phyloP scores from a whole-genome alignment of 164 flowering plant genomes.

The Macadamia tetraphylla region DNA sequence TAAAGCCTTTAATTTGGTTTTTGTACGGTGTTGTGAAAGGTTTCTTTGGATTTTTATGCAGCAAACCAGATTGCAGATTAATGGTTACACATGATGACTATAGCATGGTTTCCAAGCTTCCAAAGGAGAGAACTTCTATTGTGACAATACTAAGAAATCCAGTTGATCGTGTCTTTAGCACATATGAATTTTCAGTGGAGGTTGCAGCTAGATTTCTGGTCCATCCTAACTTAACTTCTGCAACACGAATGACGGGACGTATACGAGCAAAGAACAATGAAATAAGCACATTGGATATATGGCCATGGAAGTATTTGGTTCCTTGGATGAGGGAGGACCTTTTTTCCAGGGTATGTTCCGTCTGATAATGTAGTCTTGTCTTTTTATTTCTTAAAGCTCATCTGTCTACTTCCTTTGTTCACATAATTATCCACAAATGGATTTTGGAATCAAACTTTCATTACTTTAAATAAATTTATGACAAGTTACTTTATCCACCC shows the following conservation, averaged over 20 bases:
- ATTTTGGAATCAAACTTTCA: not conserved
- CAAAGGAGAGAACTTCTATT: constrained; percentile 76
- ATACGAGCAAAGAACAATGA: constrained; percentile 40
- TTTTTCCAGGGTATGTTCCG: constrained; percentile 70
- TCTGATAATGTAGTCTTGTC: not conserved
- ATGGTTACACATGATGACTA: constrained; percentile 95
- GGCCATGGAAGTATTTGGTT: constrained; percentile 99
- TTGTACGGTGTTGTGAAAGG: constrained; percentile 8
- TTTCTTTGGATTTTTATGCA: constrained; percentile 29
- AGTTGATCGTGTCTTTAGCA: constrained; percentile 88
- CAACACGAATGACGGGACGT: constrained; percentile 45
- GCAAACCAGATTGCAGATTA: constrained; percentile 73
- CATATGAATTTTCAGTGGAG: constrained; percentile 92
- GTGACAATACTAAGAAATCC: constrained; percentile 90
- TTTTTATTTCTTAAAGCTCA: not conserved
- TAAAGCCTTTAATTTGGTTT: not conserved
- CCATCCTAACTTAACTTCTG: constrained; percentile 83
- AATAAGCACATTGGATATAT: constrained; percentile 88
- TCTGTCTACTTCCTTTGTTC: not conserved
- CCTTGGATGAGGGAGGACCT: constrained; percentile 99
- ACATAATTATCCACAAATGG: not conserved
- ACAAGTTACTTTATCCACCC: not conserved
- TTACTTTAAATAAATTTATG: not conserved
- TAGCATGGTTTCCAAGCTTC: constrained; percentile 82
- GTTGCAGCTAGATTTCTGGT: constrained; percentile 93